Base-by-base conservation (phyloP, 169 alveolate genomes). In the Eimeria falciformis region DNA sequence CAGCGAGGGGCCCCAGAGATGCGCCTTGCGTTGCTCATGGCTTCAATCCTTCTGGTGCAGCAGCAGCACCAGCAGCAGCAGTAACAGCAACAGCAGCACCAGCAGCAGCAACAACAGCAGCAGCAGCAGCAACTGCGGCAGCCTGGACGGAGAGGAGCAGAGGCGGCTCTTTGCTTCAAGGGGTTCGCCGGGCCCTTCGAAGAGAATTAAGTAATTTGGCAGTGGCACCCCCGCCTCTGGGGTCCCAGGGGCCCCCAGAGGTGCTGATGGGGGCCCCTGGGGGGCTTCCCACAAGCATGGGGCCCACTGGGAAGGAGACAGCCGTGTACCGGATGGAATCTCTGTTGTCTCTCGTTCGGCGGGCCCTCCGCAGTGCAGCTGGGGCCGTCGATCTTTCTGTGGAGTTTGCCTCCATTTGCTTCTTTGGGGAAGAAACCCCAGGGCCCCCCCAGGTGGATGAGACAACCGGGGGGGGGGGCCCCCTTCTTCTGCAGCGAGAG, bases 351-450 rank as follows among this genome's bases (percentile, higher is more conserved):
- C 66, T 77, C 47, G 43, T 77, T 29, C 86, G 86, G 14, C 65
- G 86, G 4, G 86, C 86, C 6, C 66, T 77, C 47, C 86, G 47
- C 33, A 77, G 86, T 25, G 86, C 86, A 77, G 86, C 86, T 23
- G 86, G 86, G 46, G 86, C 86, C 1, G 66, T 47, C 1, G 86
- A 77, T 68, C 12, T 77, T 45, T 77, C 86, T 23, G 46, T 77
- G 1, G 86, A 77, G 27, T 9, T 47, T 9, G 58, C 58, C 1
- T 21, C 33, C 37, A 47, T 77, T 23, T 77, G 86, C 46, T 46
- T 77, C 6, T 77, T 33, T 23, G 68, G 45, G 43, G 86, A 77
- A 14, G 86, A 46, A 37, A 37, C 1, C 17, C 50, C 81, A 6
- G 50, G 81, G 6, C 56, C 83, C 83, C 29, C 56, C 37, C 62